These are phyloP conservation scores for Scedosporium minutisporum DNA, from an alignment of 2,329 filamentous ascomycete genomes.

Conservation along the genomic window DNA sequence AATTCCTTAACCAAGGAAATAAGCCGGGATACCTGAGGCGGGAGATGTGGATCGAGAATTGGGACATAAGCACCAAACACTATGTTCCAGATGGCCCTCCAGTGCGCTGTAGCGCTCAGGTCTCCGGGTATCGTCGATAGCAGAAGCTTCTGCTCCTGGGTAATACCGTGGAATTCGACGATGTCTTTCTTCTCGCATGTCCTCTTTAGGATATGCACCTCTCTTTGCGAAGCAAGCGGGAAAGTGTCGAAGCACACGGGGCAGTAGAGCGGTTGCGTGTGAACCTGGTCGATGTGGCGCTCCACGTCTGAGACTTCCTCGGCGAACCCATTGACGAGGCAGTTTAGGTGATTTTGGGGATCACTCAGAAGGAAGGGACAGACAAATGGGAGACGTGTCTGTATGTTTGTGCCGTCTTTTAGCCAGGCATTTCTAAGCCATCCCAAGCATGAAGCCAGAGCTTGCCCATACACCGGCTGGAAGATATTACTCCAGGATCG, in stretches of 20 bases:
- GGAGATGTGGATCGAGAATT: neutral
- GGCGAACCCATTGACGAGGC: neutral
- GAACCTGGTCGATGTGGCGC: neutral
- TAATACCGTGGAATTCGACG: neutral
- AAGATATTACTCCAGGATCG: neutral
- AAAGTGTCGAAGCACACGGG: conserved; percentile 3
- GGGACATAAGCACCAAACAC: neutral
- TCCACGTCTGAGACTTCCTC: neutral
- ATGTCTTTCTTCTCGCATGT: conserved; percentile 2
- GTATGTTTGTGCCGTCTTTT: neutral
- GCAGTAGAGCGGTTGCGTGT: conserved; percentile 4
- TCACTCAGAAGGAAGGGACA: neutral
- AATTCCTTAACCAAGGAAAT: neutral
- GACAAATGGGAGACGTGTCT: neutral
- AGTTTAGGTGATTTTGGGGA: neutral
- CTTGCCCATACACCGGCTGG: neutral
- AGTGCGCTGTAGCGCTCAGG: neutral
- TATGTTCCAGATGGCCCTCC: neutral
- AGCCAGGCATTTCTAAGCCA: neutral
- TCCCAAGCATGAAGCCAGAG: neutral
- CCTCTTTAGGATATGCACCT: conserved; percentile 3
- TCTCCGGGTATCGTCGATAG: neutral
- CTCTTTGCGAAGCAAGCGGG: neutral
- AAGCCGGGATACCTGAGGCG: neutral
- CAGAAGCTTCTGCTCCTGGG: neutral